Percentiles rank a stretch among this genome's conserved stretches.
Conservation (phyloP, 2,329 filamentous ascomycete genomes). For the Penicillium sp. region DNA sequence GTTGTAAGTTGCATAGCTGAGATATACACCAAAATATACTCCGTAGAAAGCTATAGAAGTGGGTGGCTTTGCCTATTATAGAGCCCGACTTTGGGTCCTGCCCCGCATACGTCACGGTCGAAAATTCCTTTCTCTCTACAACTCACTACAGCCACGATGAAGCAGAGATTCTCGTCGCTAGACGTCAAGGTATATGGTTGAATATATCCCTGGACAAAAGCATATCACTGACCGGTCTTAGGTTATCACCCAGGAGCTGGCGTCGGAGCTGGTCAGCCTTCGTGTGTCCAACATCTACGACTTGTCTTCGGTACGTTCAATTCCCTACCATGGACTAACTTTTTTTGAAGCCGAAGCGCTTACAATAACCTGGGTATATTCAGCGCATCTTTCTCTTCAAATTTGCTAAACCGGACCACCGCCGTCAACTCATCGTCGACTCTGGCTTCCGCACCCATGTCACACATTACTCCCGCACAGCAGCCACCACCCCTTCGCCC, state of each 20-base stretch:
- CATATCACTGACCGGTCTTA: constrained; percentile 39
- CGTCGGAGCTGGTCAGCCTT: constrained; percentile 70
- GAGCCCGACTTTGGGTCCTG: constrained; percentile 21
- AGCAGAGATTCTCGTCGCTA: constrained; percentile 60
- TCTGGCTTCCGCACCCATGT: constrained; percentile 95
- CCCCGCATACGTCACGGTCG: constrained; percentile 42
- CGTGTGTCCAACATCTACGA: constrained; percentile 95
- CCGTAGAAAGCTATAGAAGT: constrained; percentile 4
- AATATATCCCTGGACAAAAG: neutral
- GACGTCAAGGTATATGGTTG: constrained; percentile 53
- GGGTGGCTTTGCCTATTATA: constrained; percentile 11
- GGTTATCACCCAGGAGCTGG: constrained; percentile 94
- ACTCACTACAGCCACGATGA: constrained; percentile 45
- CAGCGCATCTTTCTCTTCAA: constrained; percentile 91
- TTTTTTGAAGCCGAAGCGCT: neutral
- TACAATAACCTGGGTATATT: neutral
- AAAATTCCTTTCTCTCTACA: constrained; percentile 23
- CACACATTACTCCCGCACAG: constrained; percentile 84
- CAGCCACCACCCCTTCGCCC: constrained; percentile 76
- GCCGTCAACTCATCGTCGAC: constrained; percentile 88
- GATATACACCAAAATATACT: too few relatives aligned
- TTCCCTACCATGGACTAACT: neutral
- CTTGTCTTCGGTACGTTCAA: constrained; percentile 67
- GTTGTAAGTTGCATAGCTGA: neutral
- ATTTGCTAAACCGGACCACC: constrained; percentile 84